Percentiles rank a stretch among this genome's conserved stretches.
These are phyloP conservation scores for Suillus weaverae DNA, from an alignment of 768 basidiomycete species.

Conservation along the genomic window DNA sequence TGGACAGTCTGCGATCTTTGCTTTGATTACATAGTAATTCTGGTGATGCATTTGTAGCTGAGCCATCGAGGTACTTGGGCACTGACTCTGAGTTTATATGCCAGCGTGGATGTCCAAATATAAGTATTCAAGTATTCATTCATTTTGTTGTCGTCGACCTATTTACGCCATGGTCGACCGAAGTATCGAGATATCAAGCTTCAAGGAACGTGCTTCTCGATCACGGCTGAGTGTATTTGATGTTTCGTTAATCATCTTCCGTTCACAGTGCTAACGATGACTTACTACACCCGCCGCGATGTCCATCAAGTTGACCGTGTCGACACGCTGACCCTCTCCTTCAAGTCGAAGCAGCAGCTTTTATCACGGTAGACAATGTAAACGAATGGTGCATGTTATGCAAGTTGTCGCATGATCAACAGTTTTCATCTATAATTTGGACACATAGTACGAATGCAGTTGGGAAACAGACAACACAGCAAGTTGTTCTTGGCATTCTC, in stretches of 20 bases:
- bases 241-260: not conserved
- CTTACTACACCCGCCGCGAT: not conserved
- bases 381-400: not conserved
- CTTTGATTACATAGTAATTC: not conserved
- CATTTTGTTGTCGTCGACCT: not conserved
- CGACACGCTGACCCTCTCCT: not conserved
- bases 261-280: not conserved
- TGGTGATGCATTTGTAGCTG: not conserved
- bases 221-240: no score
- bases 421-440: not conserved
- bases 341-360: not conserved
- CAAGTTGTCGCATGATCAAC: not conserved
- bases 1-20: not conserved
- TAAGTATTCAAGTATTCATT: not conserved
- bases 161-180: not conserved
- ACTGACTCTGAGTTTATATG: not conserved
- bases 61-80: not conserved
- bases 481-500: not conserved
- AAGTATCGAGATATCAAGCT: not conserved
- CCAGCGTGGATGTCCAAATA: not conserved
- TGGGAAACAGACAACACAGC: not conserved
- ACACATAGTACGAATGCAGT: not conserved
- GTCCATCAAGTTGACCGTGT: not conserved
- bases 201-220: not conserved
- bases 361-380: no score